A percentile compares a stretch with the other conserved stretches of the same genome.
These are phyloP conservation scores for Cynara cardunculus DNA, from an alignment of 129 eudicot genomes.

Conservation along the genomic window DNA sequence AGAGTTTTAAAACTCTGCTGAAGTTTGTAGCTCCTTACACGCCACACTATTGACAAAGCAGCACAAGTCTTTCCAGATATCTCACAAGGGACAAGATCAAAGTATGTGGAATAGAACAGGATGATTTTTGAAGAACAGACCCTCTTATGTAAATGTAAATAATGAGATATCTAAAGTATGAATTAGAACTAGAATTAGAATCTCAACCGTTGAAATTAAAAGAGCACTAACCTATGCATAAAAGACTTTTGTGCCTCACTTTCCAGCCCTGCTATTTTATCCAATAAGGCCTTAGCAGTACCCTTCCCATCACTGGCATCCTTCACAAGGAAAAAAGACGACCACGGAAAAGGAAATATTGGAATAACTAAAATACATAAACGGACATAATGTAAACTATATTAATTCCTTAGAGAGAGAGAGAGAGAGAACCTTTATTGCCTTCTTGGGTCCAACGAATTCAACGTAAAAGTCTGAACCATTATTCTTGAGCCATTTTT, in stretches of 20 bases:
- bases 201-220: conserved; percentile 6
- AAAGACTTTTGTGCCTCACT: conserved; percentile 96
- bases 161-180: not conserved
- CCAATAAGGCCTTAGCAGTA: conserved; percentile 72
- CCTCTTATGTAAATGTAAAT: not conserved
- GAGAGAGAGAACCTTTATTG: conserved; percentile 39
- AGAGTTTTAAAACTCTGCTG: not conserved
- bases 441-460: conserved; percentile 41
- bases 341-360: not conserved
- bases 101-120: not conserved
- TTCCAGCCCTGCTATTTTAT: conserved; percentile 71
- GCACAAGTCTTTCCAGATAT: not conserved
- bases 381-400: conserved; percentile 9
- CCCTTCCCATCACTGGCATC: conserved; percentile 75
- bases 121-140: not conserved
- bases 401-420: not conserved
- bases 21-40: not conserved
- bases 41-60: not conserved
- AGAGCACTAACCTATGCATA: conserved; percentile 77
- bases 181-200: not conserved
- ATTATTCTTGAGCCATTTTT: conserved; percentile 71
- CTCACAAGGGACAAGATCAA: not conserved
- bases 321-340: conserved; percentile 26
- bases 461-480: conserved; percentile 86
- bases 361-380: not conserved